These are phyloP conservation scores for Mitragyna speciosa DNA, from an alignment of 257 asterid genomes.

Conservation along the genomic window DNA sequence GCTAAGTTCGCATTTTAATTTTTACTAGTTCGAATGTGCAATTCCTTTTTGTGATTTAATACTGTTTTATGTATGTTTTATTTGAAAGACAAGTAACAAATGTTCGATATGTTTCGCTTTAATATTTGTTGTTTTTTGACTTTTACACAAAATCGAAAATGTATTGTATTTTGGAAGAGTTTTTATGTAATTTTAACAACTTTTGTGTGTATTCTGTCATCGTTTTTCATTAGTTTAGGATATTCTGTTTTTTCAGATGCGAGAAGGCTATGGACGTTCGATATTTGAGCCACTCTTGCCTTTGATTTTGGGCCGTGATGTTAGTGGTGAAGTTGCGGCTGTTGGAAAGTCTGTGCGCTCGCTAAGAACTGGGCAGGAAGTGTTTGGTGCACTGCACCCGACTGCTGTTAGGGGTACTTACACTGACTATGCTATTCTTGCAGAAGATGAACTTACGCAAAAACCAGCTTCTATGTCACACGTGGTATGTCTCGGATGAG, in stretches of 20 bases:
- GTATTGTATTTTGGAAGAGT: not conserved
- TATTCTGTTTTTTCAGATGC: slow-evolving; percentile 56
- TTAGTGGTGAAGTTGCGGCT: slow-evolving; percentile 94
- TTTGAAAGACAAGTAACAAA: too few relatives aligned
- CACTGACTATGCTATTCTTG: slow-evolving; percentile 80
- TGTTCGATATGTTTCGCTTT: not conserved
- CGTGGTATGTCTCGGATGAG: slow-evolving; percentile 51
- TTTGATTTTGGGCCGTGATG: slow-evolving; percentile 87
- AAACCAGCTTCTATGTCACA: slow-evolving; percentile 84
- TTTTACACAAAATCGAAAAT: not conserved
- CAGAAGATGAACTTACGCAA: slow-evolving; percentile 71
- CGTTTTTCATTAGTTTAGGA: slow-evolving; percentile 8
- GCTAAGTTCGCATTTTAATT: too few relatives aligned
- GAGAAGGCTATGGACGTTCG: slow-evolving; percentile 96
- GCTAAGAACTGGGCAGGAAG: slow-evolving; percentile 79
- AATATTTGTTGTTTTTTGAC: not conserved
- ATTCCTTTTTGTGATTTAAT: too few relatives aligned
- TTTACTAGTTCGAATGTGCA: too few relatives aligned
- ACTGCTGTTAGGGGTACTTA: slow-evolving; percentile 99
- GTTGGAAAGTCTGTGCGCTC: slow-evolving; percentile 71
- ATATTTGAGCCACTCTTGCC: slow-evolving; percentile 81
- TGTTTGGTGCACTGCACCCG: slow-evolving; percentile 96
- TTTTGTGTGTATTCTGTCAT: too few relatives aligned
- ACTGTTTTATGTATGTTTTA: too few relatives aligned
- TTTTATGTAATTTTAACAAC: not conserved